Percentiles rank a stretch among this genome's conserved stretches.
phyloP scores from a whole-genome alignment of 768 basidiomycete species.

The Coprinellus micaceus region DNA sequence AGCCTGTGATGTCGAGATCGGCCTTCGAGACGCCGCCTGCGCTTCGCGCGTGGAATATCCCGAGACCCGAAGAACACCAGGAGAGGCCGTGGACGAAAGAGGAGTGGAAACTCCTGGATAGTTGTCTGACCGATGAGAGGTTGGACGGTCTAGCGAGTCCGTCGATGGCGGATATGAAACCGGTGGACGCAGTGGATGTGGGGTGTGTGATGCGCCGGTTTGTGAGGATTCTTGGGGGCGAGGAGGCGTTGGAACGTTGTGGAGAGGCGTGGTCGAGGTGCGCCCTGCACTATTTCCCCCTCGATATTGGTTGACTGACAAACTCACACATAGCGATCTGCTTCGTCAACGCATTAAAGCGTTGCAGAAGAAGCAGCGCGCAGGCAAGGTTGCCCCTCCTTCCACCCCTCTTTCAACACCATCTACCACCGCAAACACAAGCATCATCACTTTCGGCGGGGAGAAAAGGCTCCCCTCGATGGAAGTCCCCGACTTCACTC shows the following conservation, averaged over 20 bases:
- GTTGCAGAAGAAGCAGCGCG: slow-evolving; percentile 56
- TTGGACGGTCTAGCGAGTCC: slow-evolving; percentile 33
- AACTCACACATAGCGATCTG: slow-evolving; percentile 43
- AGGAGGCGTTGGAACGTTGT: slow-evolving; percentile 31
- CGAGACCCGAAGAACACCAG: slow-evolving; percentile 1
- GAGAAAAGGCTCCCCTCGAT: slow-evolving; percentile 23
- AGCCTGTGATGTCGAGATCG: neutral
- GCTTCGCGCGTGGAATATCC: slow-evolving; percentile 7
- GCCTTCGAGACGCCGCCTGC: slow-evolving; percentile 7
- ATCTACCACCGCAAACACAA: neutral
- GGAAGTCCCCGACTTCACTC: slow-evolving; percentile 53
- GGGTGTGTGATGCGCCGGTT: slow-evolving; percentile 64
- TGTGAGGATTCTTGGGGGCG: slow-evolving; percentile 44
- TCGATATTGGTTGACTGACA: neutral
- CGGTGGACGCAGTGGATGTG: slow-evolving; percentile 49
- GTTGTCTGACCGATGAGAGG: slow-evolving; percentile 72
- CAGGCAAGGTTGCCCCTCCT: slow-evolving; percentile 54
- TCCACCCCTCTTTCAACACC: slow-evolving; percentile 35
- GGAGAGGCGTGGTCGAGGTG: slow-evolving; percentile 60
- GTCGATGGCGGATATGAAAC: slow-evolving; percentile 38
- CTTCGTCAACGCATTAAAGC: slow-evolving; percentile 51
- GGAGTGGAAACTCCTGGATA: slow-evolving; percentile 80
- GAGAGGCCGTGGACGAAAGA: slow-evolving; percentile 59
- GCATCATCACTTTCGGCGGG: too few relatives aligned
- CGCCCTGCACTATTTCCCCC: slow-evolving; percentile 17